Evolutionary conservation across 1,139 yeast species (phyloP).

Genomic region (Lipomyces yarrowii): DNA sequence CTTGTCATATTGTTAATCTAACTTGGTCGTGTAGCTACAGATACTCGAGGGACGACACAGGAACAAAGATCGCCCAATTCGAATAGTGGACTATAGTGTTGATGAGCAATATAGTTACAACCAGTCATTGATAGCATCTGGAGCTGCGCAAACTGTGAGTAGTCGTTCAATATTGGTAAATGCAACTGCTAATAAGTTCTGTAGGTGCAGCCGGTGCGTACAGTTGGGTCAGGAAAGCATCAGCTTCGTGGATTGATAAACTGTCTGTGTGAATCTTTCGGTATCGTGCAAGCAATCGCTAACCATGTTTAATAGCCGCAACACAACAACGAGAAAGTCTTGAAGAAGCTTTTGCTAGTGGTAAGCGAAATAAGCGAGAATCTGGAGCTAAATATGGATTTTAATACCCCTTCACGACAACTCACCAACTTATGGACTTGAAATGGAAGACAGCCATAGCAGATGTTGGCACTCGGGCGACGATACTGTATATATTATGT

Average conservation of each 20-base stretch:
- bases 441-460: background rate
- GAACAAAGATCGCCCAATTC: conserved; percentile 14
- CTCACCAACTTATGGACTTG: background rate
- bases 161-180: background rate
- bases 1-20: background rate
- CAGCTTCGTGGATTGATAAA: conserved; percentile 25
- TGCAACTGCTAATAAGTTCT: background rate
- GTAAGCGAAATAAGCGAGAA: conserved; percentile 29
- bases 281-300: background rate
- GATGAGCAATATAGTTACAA: conserved; percentile 26
- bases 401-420: conserved; percentile 1
- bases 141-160: conserved; percentile 10
- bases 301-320: conserved; percentile 21
- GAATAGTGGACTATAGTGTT: conserved; percentile 26
- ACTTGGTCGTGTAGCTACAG: conserved; percentile 21
- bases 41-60: conserved; percentile 24
- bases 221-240: conserved; percentile 27
- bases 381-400: conserved; percentile 33
- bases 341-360: conserved; percentile 31
- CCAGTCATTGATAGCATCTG: conserved; percentile 14
- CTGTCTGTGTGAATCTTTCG: background rate
- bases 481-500: too few relatives aligned
- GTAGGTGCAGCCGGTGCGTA: conserved; percentile 23
- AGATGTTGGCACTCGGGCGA: background rate
- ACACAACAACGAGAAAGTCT: conserved; percentile 29